Percentiles rank a stretch among this genome's conserved stretches.
These are phyloP conservation scores for Candida pseudofarinosa DNA, from an alignment of 805 yeast genomes.

Conservation along the genomic window DNA sequence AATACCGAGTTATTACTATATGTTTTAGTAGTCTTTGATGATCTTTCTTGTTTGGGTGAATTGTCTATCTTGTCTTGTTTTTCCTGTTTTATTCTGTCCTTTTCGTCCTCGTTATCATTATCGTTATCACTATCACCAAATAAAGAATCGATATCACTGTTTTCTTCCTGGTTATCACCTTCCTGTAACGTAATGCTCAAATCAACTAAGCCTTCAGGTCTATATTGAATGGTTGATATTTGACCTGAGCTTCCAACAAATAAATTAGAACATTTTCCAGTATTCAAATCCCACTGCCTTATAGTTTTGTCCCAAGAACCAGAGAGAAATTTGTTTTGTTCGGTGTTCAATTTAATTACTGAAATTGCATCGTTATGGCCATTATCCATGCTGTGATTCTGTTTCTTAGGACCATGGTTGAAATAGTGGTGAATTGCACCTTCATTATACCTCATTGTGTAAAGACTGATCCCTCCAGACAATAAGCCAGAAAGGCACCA, in stretches of 20 bases:
- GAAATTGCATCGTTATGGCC: slow-evolving; percentile 78
- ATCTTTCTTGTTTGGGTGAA: slow-evolving; percentile 8
- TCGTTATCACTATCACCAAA: slow-evolving; percentile 46
- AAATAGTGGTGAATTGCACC: slow-evolving; percentile 80
- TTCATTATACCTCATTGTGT: slow-evolving; percentile 77
- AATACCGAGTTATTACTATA: slow-evolving; percentile 48
- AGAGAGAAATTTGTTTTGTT: slow-evolving; percentile 63
- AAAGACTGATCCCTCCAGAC: slow-evolving; percentile 83
- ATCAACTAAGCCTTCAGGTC: slow-evolving; percentile 56
- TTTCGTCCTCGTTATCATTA: slow-evolving; percentile 7
- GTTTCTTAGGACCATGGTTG: slow-evolving; percentile 30
- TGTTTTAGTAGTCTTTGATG: slow-evolving; percentile 19
- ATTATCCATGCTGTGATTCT: slow-evolving; percentile 6
- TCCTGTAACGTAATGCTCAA: slow-evolving; percentile 27
- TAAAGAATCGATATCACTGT: slow-evolving; percentile 42
- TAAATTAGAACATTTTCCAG: slow-evolving; percentile 51
- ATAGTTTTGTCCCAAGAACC: slow-evolving; percentile 90
- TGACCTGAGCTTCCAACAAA: slow-evolving; percentile 70
- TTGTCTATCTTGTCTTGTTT: slow-evolving; percentile 10
- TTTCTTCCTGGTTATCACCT: slow-evolving; percentile 9
- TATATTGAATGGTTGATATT: slow-evolving; percentile 66
- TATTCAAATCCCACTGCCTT: slow-evolving; percentile 79
- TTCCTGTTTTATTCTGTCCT: slow-evolving; percentile 10
- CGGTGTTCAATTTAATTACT: slow-evolving; percentile 56
- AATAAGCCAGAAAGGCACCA: slow-evolving; percentile 83